Evolutionary conservation across 2,329 filamentous ascomycete genomes (phyloP).

Genomic region (Ophiosphaerella herpotricha): DNA sequence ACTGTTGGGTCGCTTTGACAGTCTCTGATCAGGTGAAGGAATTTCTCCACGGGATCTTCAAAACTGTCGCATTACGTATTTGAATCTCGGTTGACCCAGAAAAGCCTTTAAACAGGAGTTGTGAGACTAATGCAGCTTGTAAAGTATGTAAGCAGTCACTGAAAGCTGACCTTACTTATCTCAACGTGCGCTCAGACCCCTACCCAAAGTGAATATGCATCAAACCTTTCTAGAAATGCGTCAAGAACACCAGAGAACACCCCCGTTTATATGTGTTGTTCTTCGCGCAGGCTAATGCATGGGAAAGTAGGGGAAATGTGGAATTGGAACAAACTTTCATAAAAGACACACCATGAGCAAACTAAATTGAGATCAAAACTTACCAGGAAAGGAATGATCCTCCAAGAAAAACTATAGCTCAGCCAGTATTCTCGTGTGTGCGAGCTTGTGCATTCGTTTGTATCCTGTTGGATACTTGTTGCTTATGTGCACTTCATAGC

Average conservation of each 20-base stretch:
- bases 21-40: background rate
- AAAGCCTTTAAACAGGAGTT: no score
- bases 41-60: background rate
- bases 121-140: background rate
- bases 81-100: no score
- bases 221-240: no score
- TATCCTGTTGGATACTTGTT: slow-evolving; percentile 20
- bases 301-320: no score
- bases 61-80: background rate
- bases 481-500: slow-evolving; percentile 18
- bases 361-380: background rate
- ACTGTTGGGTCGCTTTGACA: no score
- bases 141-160: background rate
- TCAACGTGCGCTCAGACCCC: no score
- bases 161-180: background rate
- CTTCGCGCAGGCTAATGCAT: no score
- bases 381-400: background rate
- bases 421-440: slow-evolving; percentile 22
- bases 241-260: no score
- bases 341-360: background rate
- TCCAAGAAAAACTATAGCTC: background rate
- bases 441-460: slow-evolving; percentile 30
- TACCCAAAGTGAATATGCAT: no score
- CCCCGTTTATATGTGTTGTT: no score
- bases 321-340: no score